These are phyloP conservation scores for Trametes hirsuta DNA, from an alignment of 1,284 basidiomycete species.

Conservation along the genomic window DNA sequence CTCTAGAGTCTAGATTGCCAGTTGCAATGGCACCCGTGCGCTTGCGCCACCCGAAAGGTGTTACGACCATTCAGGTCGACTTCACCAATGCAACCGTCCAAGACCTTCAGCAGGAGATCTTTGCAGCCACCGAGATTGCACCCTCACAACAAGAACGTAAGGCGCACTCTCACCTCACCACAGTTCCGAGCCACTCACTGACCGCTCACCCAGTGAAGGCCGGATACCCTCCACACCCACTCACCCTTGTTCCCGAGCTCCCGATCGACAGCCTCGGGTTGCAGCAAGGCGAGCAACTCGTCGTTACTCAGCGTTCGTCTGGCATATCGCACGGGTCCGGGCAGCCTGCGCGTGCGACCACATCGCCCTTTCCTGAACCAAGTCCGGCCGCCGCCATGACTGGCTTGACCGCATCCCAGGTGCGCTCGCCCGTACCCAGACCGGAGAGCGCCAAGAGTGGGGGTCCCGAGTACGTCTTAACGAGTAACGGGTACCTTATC, in stretches of 20 bases:
- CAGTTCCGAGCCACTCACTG: neutral
- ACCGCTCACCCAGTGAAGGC: slow-evolving; percentile 64
- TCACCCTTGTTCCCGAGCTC: slow-evolving; percentile 73
- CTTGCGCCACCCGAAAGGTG: slow-evolving; percentile 80
- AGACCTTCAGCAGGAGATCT: slow-evolving; percentile 76
- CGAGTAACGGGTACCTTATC: slow-evolving; percentile 65
- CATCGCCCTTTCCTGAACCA: slow-evolving; percentile 11
- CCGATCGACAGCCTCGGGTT: slow-evolving; percentile 78
- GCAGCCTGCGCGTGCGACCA: slow-evolving; percentile 10
- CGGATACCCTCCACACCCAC: slow-evolving; percentile 79
- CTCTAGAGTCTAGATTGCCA: neutral
- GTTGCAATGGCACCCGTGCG: slow-evolving; percentile 64
- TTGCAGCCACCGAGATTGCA: slow-evolving; percentile 65
- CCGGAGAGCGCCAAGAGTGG: slow-evolving; percentile 27
- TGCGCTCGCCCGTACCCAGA: slow-evolving; percentile 19
- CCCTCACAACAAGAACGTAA: slow-evolving; percentile 78
- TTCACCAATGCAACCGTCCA: slow-evolving; percentile 64
- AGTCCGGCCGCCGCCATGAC: slow-evolving; percentile 29
- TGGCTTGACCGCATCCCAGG: slow-evolving; percentile 31
- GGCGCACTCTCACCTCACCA: slow-evolving; percentile 32
- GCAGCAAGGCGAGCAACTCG: slow-evolving; percentile 79
- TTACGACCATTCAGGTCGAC: slow-evolving; percentile 77
- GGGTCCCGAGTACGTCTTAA: slow-evolving; percentile 61
- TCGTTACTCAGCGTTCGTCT: slow-evolving; percentile 60
- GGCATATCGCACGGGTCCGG: slow-evolving; percentile 19